These are phyloP conservation scores for Hymenoscyphus fructigenus DNA, from an alignment of 2,329 filamentous ascomycete species.

Conservation along the genomic window DNA sequence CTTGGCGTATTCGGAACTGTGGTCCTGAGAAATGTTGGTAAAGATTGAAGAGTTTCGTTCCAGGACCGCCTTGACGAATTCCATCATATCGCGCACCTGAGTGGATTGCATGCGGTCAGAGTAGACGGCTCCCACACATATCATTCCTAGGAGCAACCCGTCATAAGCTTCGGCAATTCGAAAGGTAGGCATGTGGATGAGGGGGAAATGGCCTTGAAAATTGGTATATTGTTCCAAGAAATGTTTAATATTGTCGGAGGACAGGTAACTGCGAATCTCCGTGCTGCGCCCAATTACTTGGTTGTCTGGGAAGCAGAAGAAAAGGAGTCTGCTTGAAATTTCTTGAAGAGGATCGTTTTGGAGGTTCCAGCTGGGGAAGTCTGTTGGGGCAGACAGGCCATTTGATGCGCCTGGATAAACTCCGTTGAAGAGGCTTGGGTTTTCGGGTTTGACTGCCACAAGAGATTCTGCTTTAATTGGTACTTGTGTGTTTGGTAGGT, in stretches of 20 bases:
- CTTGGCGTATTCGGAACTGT: conserved; percentile 40
- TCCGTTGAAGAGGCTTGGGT: conserved; percentile 31
- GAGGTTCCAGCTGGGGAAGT: conserved; percentile 44
- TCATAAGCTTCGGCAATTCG: conserved; percentile 64
- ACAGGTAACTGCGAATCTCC: conserved; percentile 56
- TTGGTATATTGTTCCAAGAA: conserved; percentile 71
- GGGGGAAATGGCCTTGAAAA: conserved; percentile 71
- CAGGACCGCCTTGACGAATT: conserved; percentile 58
- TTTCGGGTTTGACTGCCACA: conserved; percentile 45
- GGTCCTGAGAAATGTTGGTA: conserved; percentile 44
- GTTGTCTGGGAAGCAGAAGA: conserved; percentile 58
- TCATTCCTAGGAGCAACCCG: conserved; percentile 67
- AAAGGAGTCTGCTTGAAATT: conserved; percentile 55
- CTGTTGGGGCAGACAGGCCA: conserved; percentile 34
- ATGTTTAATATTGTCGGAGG: conserved; percentile 66
- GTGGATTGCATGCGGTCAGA: conserved; percentile 59
- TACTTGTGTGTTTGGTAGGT: conserved; percentile 68
- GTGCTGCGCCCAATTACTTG: conserved; percentile 54
- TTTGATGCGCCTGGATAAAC: conserved; percentile 24
- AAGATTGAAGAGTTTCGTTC: conserved; percentile 55
- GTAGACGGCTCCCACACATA: conserved; percentile 74
- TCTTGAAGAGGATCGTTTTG: conserved; percentile 49
- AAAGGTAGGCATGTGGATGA: conserved; percentile 72
- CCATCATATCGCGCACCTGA: conserved; percentile 68
- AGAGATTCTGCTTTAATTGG: conserved; percentile 57